A percentile compares a stretch with the other conserved stretches of the same genome.
These are phyloP conservation scores for Populus hybrid DNA, from an alignment of 441 rosid species.

Conservation along the genomic window DNA sequence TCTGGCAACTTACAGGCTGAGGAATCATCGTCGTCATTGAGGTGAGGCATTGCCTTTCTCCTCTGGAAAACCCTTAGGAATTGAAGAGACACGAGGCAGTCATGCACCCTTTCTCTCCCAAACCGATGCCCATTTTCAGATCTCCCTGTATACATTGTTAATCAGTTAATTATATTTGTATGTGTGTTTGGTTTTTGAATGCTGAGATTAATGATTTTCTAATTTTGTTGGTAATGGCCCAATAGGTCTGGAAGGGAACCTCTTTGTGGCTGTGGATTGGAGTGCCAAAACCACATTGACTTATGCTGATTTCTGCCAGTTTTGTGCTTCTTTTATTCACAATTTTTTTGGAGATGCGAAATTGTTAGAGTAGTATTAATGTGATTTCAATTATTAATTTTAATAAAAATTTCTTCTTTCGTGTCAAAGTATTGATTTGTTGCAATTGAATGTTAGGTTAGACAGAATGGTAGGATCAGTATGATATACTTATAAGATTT, in stretches of 20 bases:
- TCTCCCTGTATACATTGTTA: constrained; percentile 52
- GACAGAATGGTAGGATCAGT: constrained; percentile 76
- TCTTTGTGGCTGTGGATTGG: constrained; percentile 83
- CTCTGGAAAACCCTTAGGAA: constrained; percentile 96
- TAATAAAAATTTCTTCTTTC: no score
- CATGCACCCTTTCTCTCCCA: constrained; percentile 77
- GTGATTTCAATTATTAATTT: not conserved
- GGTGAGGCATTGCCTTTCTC: constrained; percentile 71
- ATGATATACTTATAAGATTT: constrained; percentile 71
- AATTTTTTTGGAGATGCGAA: constrained; percentile 84
- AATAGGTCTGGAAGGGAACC: no score
- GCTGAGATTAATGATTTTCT: not conserved
- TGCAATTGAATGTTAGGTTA: constrained; percentile 38
- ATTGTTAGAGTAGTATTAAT: constrained; percentile 57
- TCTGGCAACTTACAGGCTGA: constrained; percentile 37
- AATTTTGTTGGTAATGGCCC: constrained; percentile 12
- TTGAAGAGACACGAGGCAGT: constrained; percentile 93
- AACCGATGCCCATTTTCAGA: constrained; percentile 38
- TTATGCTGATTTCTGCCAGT: constrained; percentile 90
- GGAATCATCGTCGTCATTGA: constrained; percentile 28
- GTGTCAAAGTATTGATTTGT: no score
- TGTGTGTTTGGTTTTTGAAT: not conserved
- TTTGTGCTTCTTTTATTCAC: constrained; percentile 86
- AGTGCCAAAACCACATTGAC: constrained; percentile 99
- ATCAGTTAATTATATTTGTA: not conserved